These are phyloP conservation scores for Boletus sp. DNA, from an alignment of 1,284 basidiomycete genomes.

Conservation along the genomic window DNA sequence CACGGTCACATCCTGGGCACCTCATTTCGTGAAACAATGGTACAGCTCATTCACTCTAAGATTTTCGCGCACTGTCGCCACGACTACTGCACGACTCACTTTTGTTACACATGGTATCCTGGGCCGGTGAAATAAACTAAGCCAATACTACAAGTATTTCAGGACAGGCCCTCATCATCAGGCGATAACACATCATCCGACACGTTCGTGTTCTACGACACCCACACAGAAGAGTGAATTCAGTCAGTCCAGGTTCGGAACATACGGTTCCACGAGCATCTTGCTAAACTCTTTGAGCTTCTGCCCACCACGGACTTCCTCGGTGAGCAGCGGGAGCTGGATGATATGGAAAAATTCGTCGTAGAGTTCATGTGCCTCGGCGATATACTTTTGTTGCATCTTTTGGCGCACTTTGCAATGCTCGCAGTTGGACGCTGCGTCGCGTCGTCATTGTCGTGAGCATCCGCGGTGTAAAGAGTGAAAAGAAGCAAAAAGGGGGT, in stretches of 20 bases:
- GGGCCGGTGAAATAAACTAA: slow-evolving; percentile 8
- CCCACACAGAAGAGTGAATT: neutral
- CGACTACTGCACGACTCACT: neutral
- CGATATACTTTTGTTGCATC: slow-evolving; percentile 97
- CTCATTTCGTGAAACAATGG: too few species aligned
- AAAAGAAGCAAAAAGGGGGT: slow-evolving; percentile 8
- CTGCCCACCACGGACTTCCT: slow-evolving; percentile 93
- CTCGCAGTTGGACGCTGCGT: slow-evolving; percentile 82
- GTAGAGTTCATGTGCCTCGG: slow-evolving; percentile 92
- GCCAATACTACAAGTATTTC: slow-evolving; percentile 7
- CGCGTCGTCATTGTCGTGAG: neutral
- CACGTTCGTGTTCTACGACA: neutral
- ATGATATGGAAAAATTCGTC: slow-evolving; percentile 97
- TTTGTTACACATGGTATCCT: slow-evolving; percentile 19
- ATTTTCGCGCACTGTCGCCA: too few species aligned
- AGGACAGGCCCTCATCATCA: neutral
- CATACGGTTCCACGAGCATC: slow-evolving; percentile 73
- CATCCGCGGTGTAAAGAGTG: neutral
- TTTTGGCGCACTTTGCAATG: slow-evolving; percentile 92
- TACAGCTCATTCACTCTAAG: too few species aligned
- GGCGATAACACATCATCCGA: neutral
- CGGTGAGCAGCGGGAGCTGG: slow-evolving; percentile 88
- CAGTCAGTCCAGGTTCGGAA: slow-evolving; percentile 24
- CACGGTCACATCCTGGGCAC: too few species aligned
- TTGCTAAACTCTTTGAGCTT: slow-evolving; percentile 89